These are phyloP conservation scores for Ganoderma sp. DNA, from an alignment of 1,284 basidiomycete species.

Conservation along the genomic window DNA sequence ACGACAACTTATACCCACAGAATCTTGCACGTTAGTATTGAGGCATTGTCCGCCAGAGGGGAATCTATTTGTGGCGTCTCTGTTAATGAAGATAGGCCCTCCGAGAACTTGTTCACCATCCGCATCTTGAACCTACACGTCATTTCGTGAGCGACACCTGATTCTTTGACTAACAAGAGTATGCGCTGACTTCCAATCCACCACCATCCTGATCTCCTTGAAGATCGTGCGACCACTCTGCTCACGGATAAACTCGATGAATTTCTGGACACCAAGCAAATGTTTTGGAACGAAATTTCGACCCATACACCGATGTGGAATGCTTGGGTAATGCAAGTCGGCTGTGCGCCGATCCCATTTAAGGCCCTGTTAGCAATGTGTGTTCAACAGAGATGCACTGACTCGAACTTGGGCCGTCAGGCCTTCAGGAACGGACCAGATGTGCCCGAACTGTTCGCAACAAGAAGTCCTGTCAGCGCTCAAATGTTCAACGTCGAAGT, in stretches of 20 bases:
- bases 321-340: no score
- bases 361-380: no score
- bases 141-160: no score
- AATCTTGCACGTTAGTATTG: constrained; percentile 38
- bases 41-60: constrained; percentile 42
- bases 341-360: no score
- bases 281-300: constrained; percentile 20
- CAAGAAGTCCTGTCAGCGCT: no score
- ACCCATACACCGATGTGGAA: constrained; percentile 26
- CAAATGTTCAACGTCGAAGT: no score
- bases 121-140: constrained; percentile 44
- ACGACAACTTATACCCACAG: constrained; percentile 21
- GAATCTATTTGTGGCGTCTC: constrained; percentile 43
- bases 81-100: constrained; percentile 45
- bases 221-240: constrained; percentile 12
- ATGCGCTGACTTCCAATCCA: constrained; percentile 24
- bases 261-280: constrained; percentile 17
- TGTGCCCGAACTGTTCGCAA: no score
- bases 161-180: no score
- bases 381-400: no score
- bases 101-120: constrained; percentile 44
- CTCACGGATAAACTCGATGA: constrained; percentile 20
- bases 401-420: no score
- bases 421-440: no score
- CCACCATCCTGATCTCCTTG: constrained; percentile 6